Percentiles rank a stretch among this genome's conserved stretches.
Evolutionary conservation across 2,329 filamentous ascomycete species (phyloP).

Genomic region (Colletotrichum musicola): DNA sequence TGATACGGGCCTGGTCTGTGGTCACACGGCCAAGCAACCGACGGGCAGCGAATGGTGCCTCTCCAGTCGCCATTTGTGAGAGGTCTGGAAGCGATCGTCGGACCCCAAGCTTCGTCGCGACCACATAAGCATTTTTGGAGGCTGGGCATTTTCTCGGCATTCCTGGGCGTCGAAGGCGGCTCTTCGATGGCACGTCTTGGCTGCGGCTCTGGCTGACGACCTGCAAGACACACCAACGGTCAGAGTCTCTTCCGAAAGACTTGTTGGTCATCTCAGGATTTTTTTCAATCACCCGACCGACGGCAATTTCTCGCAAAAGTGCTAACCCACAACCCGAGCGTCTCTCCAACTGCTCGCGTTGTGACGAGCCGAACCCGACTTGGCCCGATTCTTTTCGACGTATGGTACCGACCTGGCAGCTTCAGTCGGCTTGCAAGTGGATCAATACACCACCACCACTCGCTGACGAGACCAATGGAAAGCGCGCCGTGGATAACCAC

Average conservation of each 20-base stretch:
- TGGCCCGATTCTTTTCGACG: not conserved
- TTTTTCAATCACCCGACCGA: too few species aligned
- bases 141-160: slow-evolving; percentile 31
- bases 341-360: not conserved
- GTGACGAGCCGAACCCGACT: slow-evolving; percentile 5
- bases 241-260: too few species aligned
- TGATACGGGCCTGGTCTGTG: not conserved
- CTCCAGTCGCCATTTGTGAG: not conserved
- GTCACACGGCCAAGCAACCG: too few species aligned
- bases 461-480: slow-evolving; percentile 19
- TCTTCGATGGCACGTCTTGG: slow-evolving; percentile 9
- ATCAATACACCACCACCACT: not conserved
- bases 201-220: slow-evolving; percentile 10
- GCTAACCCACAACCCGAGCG: too few species aligned
- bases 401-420: not conserved
- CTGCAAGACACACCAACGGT: not conserved
- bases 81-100: not conserved
- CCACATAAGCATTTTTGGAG: slow-evolving; percentile 26
- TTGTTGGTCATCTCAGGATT: too few species aligned
- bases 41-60: too few species aligned
- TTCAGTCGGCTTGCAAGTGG: slow-evolving; percentile 13
- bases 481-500: not conserved
- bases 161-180: slow-evolving; percentile 20
- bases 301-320: too few species aligned
- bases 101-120: too few species aligned